These are phyloP conservation scores for Stereum hirsutum DNA, from an alignment of 1,284 basidiomycete genomes.

Conservation along the genomic window DNA sequence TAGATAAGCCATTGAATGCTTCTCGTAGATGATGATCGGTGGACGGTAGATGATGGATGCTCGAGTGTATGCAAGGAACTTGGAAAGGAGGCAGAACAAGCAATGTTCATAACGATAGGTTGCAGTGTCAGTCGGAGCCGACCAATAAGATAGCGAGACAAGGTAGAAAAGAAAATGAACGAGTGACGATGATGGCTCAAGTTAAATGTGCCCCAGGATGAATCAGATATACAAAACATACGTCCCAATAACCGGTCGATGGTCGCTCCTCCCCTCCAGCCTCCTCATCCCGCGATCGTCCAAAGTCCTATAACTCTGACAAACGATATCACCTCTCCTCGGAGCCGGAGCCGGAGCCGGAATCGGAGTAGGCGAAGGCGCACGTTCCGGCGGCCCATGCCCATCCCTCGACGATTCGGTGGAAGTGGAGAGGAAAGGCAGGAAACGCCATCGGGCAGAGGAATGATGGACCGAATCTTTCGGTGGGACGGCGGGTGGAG, in stretches of 20 bases:
- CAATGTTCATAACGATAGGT: too few relatives aligned
- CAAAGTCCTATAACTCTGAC: constrained; percentile 62
- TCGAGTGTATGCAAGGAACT: too few relatives aligned
- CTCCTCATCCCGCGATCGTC: constrained; percentile 70
- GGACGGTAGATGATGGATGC: too few relatives aligned
- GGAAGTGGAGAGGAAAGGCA: constrained; percentile 45
- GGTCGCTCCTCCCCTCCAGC: constrained; percentile 71
- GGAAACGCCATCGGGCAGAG: constrained; percentile 43
- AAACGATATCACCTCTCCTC: constrained; percentile 51
- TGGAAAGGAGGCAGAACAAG: too few relatives aligned
- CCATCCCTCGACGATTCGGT: too few relatives aligned
- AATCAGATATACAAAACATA: constrained; percentile 52
- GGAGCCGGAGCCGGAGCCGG: constrained; percentile 4
- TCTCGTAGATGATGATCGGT: too few relatives aligned
- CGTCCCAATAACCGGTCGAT: constrained; percentile 70
- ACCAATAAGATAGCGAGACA: neutral
- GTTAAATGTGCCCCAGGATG: neutral
- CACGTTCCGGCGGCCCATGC: too few relatives aligned
- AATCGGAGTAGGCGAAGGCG: too few relatives aligned
- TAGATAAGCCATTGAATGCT: too few relatives aligned
- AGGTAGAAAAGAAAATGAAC: neutral
- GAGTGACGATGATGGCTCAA: neutral
- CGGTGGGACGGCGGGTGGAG: constrained; percentile 17
- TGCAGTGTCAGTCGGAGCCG: neutral
- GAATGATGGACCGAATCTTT: constrained; percentile 19